Conservation (phyloP, 2,329 filamentous ascomycete species). For the Nemania sp. region DNA sequence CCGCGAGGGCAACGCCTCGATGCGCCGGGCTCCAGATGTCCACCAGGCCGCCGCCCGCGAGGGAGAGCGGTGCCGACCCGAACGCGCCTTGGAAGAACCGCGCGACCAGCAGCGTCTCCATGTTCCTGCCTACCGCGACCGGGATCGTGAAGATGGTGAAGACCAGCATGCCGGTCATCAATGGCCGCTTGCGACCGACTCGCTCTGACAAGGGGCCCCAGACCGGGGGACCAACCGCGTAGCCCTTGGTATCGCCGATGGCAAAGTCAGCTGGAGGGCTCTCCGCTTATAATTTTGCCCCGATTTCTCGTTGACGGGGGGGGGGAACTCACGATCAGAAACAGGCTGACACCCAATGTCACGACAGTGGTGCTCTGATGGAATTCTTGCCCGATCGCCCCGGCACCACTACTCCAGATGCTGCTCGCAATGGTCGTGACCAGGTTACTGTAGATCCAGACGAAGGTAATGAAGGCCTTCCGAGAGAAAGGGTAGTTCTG, state of each 20-base stretch:
- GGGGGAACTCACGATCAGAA: constrained; percentile 20
- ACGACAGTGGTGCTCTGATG: constrained; percentile 18
- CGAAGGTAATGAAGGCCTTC: constrained; percentile 22
- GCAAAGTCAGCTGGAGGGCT: not conserved
- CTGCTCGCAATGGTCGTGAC: constrained; percentile 25
- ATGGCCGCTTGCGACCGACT: constrained; percentile 49
- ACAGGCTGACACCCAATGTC: constrained; percentile 24
- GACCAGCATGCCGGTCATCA: constrained; percentile 48
- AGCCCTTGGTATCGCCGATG: constrained; percentile 6
- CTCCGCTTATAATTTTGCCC: no score
- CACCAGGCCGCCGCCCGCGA: constrained; percentile 49
- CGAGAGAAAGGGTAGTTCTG: constrained; percentile 18
- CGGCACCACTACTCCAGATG: constrained; percentile 25
- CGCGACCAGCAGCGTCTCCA: constrained; percentile 34
- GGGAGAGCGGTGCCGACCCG: constrained; percentile 48
- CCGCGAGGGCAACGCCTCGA: constrained; percentile 44
- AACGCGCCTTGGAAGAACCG: constrained; percentile 52
- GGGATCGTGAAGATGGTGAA: constrained; percentile 53
- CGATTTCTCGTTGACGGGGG: not conserved
- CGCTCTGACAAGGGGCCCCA: constrained; percentile 51
- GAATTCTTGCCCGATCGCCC: constrained; percentile 10
- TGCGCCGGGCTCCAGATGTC: constrained; percentile 47
- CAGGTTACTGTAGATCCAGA: constrained; percentile 27
- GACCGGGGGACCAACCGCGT: constrained; percentile 45
- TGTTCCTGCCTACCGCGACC: constrained; percentile 40